Percentiles rank a stretch among this genome's conserved stretches.
phyloP scores from a whole-genome alignment of 805 yeast species.

The Kluyveromyces aestuarii region DNA sequence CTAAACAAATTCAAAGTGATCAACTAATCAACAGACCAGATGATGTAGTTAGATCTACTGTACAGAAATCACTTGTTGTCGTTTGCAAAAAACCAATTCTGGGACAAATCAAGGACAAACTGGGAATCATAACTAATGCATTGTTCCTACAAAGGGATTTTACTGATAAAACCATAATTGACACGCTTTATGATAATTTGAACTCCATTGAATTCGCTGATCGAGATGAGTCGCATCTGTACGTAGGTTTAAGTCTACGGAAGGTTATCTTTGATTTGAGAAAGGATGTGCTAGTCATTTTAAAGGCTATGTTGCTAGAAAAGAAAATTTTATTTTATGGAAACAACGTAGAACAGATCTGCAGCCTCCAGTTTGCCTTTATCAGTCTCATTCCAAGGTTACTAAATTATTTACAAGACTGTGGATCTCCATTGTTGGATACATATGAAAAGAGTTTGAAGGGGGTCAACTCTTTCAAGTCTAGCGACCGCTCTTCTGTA shows the following conservation, averaged over 20 bases:
- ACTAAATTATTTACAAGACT: conserved; percentile 59
- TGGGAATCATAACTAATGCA: conserved; percentile 80
- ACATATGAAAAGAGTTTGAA: conserved; percentile 42
- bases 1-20: conserved; percentile 64
- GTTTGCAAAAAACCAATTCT: conserved; percentile 82
- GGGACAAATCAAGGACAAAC: conserved; percentile 79
- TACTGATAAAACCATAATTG: conserved; percentile 57
- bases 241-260: conserved; percentile 66
- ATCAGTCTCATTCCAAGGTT: conserved; percentile 79
- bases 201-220: conserved; percentile 15
- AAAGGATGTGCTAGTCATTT: conserved; percentile 49
- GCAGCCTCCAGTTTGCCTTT: conserved; percentile 75
- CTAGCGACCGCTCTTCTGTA: conserved; percentile 72
- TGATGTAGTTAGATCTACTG: conserved; percentile 74
- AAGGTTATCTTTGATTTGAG: conserved; percentile 53
- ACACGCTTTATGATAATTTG: conserved; percentile 60
- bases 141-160: conserved; percentile 78
- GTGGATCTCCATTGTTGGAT: conserved; percentile 67
- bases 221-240: conserved; percentile 48
- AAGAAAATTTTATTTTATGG: conserved; percentile 68
- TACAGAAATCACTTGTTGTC: conserved; percentile 86
- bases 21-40: conserved; percentile 47
- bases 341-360: conserved; percentile 67
- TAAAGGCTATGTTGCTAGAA: conserved; percentile 74
- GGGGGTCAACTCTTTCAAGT: conserved; percentile 58